Conservation (phyloP, 2,329 filamentous ascomycete species). For the Colletotrichum gigasporum region DNA sequence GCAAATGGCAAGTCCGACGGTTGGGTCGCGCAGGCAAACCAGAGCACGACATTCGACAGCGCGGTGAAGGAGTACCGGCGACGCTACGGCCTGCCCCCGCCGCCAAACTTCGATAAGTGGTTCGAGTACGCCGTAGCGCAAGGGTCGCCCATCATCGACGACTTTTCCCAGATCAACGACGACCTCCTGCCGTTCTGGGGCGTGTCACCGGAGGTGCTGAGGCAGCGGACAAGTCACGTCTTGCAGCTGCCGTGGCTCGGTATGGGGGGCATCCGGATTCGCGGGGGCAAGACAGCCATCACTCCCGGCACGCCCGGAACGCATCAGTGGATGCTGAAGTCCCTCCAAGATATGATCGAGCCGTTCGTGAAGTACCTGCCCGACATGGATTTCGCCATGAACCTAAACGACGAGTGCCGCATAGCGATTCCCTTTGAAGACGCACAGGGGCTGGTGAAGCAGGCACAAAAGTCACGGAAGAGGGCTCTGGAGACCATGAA, state of each 20-base stretch:
- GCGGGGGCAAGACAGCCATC: slow-evolving; percentile 65
- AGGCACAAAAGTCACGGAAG: background rate
- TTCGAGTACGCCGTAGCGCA: slow-evolving; percentile 75
- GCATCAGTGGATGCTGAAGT: slow-evolving; percentile 47
- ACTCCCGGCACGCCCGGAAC: slow-evolving; percentile 43
- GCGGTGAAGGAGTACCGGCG: slow-evolving; percentile 54
- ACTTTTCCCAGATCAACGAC: slow-evolving; percentile 78
- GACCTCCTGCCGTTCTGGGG: slow-evolving; percentile 83
- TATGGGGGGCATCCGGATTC: slow-evolving; percentile 61
- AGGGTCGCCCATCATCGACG: slow-evolving; percentile 75
- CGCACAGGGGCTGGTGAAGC: background rate
- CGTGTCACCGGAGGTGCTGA: slow-evolving; percentile 70
- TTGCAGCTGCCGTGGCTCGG: slow-evolving; percentile 43
- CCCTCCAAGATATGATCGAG: slow-evolving; percentile 69
- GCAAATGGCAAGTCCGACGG: slow-evolving; percentile 22
- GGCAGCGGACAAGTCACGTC: slow-evolving; percentile 56
- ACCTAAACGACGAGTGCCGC: slow-evolving; percentile 55
- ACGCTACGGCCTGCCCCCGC: slow-evolving; percentile 70
- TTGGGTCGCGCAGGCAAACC: slow-evolving; percentile 35
- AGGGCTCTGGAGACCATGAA: background rate
- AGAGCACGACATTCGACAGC: slow-evolving; percentile 33
- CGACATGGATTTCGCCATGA: slow-evolving; percentile 83
- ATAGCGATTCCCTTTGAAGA: slow-evolving; percentile 35
- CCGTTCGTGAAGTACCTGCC: slow-evolving; percentile 75
- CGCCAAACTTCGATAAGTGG: slow-evolving; percentile 83